phyloP scores from a whole-genome alignment of 192 early-diverging fungal species.

The Backusella circina region DNA sequence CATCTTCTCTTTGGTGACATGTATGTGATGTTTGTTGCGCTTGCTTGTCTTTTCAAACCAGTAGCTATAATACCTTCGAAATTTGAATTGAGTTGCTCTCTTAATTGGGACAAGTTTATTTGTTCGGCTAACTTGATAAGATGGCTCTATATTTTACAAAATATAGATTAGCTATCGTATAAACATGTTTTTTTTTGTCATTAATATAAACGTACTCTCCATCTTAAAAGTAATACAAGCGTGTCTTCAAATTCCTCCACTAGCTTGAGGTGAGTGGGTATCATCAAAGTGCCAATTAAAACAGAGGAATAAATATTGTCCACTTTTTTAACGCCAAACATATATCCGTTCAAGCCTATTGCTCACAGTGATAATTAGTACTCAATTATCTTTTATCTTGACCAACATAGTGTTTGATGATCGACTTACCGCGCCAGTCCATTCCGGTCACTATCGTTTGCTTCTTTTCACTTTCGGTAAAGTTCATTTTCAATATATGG shows the following conservation, averaged over 20 bases:
- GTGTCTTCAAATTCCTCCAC: neutral
- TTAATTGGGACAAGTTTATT: neutral
- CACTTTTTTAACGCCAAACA: too few species aligned
- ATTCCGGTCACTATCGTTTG: too few species aligned
- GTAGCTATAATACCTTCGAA: neutral
- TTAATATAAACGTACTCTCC: neutral
- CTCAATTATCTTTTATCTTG: too few species aligned
- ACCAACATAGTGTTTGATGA: too few species aligned
- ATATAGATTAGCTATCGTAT: neutral
- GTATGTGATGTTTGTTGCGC: neutral
- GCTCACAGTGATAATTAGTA: too few species aligned
- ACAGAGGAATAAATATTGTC: neutral
- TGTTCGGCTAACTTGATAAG: neutral
- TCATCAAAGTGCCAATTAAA: neutral
- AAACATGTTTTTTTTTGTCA: neutral
- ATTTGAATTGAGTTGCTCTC: neutral
- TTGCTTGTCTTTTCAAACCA: neutral
- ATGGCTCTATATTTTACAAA: neutral
- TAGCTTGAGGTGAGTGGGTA: neutral
- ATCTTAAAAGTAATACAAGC: neutral
- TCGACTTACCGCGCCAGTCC: too few species aligned
- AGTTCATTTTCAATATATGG: too few species aligned
- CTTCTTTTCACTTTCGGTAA: too few species aligned
- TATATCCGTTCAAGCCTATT: too few species aligned
- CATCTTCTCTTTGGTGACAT: neutral